phyloP scores from a whole-genome alignment of 768 basidiomycete genomes.

The Rhodotorula kratochvilovae region DNA sequence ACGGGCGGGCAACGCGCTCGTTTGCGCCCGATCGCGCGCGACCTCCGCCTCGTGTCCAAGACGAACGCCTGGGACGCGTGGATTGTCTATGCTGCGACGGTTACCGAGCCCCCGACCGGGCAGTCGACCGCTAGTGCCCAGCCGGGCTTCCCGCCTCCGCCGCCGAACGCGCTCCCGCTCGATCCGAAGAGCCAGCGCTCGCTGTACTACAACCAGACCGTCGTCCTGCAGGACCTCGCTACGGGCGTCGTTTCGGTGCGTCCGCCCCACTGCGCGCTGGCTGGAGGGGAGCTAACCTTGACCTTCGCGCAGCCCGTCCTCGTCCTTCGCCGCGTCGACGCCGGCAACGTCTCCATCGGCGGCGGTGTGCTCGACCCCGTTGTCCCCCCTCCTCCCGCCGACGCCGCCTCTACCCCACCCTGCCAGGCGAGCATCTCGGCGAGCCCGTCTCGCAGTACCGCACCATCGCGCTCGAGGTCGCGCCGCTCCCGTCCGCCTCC shows the following conservation, averaged over 20 bases:
- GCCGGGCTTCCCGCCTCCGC: slow-evolving; percentile 78
- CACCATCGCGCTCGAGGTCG: slow-evolving; percentile 87
- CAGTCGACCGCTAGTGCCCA: slow-evolving; percentile 51
- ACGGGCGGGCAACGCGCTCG: slow-evolving; percentile 68
- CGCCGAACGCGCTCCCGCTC: slow-evolving; percentile 75
- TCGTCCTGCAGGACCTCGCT: slow-evolving; percentile 87
- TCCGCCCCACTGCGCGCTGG: not conserved
- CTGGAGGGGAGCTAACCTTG: accelerated
- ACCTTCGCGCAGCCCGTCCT: slow-evolving; percentile 59
- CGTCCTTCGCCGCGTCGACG: slow-evolving; percentile 89
- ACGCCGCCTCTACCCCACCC: slow-evolving; percentile 74
- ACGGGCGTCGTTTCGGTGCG: slow-evolving; percentile 75
- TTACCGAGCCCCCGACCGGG: slow-evolving; percentile 65
- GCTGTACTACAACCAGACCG: slow-evolving; percentile 93
- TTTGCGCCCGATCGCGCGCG: slow-evolving; percentile 55
- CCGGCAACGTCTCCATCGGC: slow-evolving; percentile 81
- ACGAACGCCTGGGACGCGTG: slow-evolving; percentile 93
- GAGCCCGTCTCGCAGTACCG: slow-evolving; percentile 93
- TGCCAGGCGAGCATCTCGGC: slow-evolving; percentile 79
- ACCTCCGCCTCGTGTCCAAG: slow-evolving; percentile 64
- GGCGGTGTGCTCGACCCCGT: slow-evolving; percentile 80
- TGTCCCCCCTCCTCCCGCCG: slow-evolving; percentile 56
- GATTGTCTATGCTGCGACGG: slow-evolving; percentile 95
- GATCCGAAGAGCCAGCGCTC: slow-evolving; percentile 78
- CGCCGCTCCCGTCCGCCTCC: slow-evolving; percentile 52